Evolutionary conservation across 805 yeast species (phyloP).

Genomic region (Candida pseudofarinosa): DNA sequence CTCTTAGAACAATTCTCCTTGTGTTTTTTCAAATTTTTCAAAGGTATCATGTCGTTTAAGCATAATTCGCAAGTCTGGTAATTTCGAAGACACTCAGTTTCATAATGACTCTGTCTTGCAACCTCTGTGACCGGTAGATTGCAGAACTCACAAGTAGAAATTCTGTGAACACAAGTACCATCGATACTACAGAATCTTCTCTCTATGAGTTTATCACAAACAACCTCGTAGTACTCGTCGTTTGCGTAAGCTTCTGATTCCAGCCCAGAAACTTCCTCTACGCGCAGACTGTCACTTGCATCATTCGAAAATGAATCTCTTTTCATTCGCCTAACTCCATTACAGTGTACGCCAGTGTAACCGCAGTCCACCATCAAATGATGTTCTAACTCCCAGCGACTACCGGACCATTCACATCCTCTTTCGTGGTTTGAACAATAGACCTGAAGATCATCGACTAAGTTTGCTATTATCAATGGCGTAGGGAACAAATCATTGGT

Average conservation of each 20-base stretch:
- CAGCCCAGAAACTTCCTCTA: constrained; percentile 3
- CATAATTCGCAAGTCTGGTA: constrained; percentile 40
- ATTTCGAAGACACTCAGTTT: constrained; percentile 37
- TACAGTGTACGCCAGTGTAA: constrained; percentile 32
- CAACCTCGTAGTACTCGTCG: constrained; percentile 5
- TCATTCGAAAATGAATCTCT: constrained; percentile 3
- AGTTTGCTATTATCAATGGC: constrained; percentile 54
- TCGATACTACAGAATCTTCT: constrained; percentile 14
- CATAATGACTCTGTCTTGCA: constrained; percentile 30
- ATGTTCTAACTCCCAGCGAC: constrained; percentile 53
- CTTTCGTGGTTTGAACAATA: constrained; percentile 47
- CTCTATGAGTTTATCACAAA: constrained; percentile 17
- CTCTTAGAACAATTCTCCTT: constrained; percentile 38
- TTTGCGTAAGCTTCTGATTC: constrained; percentile 3
- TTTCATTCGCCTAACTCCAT: constrained; percentile 15
- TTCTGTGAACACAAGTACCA: constrained; percentile 36
- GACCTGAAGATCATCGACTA: constrained; percentile 59
- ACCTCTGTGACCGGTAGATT: constrained; percentile 21
- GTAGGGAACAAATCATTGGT: constrained; percentile 39
- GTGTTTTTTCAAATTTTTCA: constrained; percentile 36
- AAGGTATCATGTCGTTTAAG: constrained; percentile 38
- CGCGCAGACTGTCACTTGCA: constrained; percentile 11
- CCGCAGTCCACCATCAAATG: constrained; percentile 42
- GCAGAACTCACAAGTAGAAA: constrained; percentile 37
- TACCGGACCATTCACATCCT: constrained; percentile 57